A percentile compares a stretch with the other conserved stretches of the same genome.
Evolutionary conservation across 805 yeast species (phyloP).

Genomic region (Brettanomyces sp.): DNA sequence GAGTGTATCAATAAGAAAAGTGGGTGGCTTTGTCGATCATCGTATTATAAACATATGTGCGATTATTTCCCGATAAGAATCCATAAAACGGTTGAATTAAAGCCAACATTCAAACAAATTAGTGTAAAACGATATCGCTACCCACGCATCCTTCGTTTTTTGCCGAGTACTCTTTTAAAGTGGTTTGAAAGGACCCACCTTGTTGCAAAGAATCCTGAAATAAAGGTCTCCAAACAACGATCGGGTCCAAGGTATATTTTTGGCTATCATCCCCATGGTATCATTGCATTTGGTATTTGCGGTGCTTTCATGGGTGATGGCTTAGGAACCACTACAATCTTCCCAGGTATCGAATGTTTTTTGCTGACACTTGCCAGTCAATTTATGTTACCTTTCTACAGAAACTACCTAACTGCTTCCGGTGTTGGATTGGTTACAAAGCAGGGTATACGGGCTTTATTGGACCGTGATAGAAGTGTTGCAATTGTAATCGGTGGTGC

Average conservation of each 20-base stretch:
- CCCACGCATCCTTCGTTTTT: conserved; percentile 4
- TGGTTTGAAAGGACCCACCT: not conserved
- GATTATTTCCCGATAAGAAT: conserved; percentile 72
- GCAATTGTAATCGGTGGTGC: conserved; percentile 96
- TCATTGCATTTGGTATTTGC: conserved; percentile 83
- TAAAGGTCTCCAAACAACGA: conserved; percentile 15
- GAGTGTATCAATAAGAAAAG: conserved; percentile 50
- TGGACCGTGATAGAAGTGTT: conserved; percentile 61
- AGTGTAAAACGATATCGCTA: not conserved
- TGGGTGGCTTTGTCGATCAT: conserved; percentile 42
- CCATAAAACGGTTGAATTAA: conserved; percentile 57
- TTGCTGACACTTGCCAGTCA: conserved; percentile 77
- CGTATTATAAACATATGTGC: conserved; percentile 64
- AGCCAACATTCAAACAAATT: conserved; percentile 53
- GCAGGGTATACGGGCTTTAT: conserved; percentile 54
- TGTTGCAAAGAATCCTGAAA: not conserved
- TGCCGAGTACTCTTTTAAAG: not conserved
- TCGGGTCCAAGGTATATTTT: conserved; percentile 75
- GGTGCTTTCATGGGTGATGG: conserved; percentile 75
- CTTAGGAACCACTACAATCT: conserved; percentile 34
- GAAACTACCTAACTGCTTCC: conserved; percentile 73
- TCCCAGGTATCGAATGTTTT: conserved; percentile 79
- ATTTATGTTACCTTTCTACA: conserved; percentile 72
- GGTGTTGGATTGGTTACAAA: conserved; percentile 84
- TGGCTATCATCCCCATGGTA: conserved; percentile 96